phyloP scores from a whole-genome alignment of 257 asterid species.

The Orobanche coerulescens region DNA sequence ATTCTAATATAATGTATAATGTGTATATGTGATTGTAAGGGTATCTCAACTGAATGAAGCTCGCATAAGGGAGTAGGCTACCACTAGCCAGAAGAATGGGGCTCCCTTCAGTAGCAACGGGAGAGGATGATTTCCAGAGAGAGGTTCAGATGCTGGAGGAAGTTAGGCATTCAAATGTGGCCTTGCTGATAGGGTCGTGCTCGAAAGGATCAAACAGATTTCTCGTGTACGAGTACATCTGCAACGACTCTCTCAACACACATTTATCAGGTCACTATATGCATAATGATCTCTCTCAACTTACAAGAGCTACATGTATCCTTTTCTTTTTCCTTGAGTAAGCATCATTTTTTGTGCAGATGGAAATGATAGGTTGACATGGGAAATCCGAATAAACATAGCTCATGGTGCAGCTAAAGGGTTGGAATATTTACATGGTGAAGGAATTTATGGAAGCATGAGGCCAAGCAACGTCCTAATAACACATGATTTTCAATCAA shows the following conservation, averaged over 20 bases:
- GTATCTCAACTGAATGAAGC: too few species aligned
- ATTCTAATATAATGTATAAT: too few species aligned
- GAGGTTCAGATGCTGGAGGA: slow-evolving; percentile 35
- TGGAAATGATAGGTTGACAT: slow-evolving; percentile 32
- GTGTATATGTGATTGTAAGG: too few species aligned
- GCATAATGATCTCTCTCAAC: not conserved
- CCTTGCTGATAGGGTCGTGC: slow-evolving; percentile 45
- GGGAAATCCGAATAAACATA: slow-evolving; percentile 43
- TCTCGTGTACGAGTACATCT: slow-evolving; percentile 43
- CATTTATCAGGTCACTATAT: slow-evolving; percentile 33
- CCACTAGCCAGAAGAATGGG: too few species aligned
- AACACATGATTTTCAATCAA: slow-evolving; percentile 50
- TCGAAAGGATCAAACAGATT: slow-evolving; percentile 34
- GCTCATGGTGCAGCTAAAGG: slow-evolving; percentile 48
- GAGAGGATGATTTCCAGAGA: slow-evolving; percentile 31
- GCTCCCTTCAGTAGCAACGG: slow-evolving; percentile 38
- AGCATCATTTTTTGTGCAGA: slow-evolving; percentile 20
- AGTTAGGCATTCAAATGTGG: slow-evolving; percentile 38
- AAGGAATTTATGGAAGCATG: slow-evolving; percentile 39
- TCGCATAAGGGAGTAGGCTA: too few species aligned
- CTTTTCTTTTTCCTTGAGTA: too few species aligned
- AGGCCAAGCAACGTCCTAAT: slow-evolving; percentile 50
- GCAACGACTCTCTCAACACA: slow-evolving; percentile 41
- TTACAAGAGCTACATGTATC: not conserved
- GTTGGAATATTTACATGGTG: slow-evolving; percentile 35